Percentiles rank a stretch among this genome's conserved stretches.
Evolutionary conservation across 495 filamentous ascomycete genomes (phyloP).

Genomic region (Penicillium salamii): DNA sequence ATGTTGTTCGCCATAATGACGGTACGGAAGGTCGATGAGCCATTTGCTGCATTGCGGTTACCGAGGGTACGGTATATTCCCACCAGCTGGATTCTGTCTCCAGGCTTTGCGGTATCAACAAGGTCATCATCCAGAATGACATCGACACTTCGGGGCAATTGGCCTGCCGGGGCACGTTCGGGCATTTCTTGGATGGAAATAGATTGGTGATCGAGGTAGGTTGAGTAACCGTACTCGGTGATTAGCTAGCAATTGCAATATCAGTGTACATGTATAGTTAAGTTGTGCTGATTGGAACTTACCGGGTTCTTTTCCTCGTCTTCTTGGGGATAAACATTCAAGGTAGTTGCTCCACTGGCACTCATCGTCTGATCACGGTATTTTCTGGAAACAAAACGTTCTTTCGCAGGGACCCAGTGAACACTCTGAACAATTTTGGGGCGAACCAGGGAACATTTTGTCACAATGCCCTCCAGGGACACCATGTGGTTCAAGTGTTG

Average conservation of each 20-base stretch:
- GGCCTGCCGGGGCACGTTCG: conserved; percentile 90
- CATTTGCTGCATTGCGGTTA: conserved; percentile 84
- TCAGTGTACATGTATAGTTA: conserved; percentile 7
- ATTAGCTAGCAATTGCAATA: conserved; percentile 49
- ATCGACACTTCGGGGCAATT: conserved; percentile 95
- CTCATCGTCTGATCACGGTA: conserved; percentile 97
- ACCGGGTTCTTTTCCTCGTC: conserved; percentile 78
- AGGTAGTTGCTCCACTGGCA: conserved; percentile 76
- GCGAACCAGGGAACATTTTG: conserved; percentile 89
- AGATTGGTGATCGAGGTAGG: conserved; percentile 94
- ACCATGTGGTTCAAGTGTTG: conserved; percentile 92
- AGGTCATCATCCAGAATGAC: conserved; percentile 96
- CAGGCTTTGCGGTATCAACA: conserved; percentile 91
- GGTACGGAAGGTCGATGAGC: conserved; percentile 89
- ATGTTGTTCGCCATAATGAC: conserved; percentile 92
- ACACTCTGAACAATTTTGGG: conserved; percentile 98
- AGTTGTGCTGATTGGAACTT: conserved; percentile 8
- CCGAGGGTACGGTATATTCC: conserved; percentile 91
- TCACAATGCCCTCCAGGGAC: conserved; percentile 96
- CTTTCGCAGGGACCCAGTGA: conserved; percentile 83
- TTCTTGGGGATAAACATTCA: conserved; percentile 91
- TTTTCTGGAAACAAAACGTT: conserved; percentile 77
- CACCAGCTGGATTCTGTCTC: conserved; percentile 93
- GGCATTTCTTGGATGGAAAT: conserved; percentile 99
- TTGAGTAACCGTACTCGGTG: conserved; percentile 94